Percentiles rank a stretch among this genome's conserved stretches.
Evolutionary conservation across 352 stramenopile genomes (phyloP).

Genomic region (Aphanomyces euteiches): DNA sequence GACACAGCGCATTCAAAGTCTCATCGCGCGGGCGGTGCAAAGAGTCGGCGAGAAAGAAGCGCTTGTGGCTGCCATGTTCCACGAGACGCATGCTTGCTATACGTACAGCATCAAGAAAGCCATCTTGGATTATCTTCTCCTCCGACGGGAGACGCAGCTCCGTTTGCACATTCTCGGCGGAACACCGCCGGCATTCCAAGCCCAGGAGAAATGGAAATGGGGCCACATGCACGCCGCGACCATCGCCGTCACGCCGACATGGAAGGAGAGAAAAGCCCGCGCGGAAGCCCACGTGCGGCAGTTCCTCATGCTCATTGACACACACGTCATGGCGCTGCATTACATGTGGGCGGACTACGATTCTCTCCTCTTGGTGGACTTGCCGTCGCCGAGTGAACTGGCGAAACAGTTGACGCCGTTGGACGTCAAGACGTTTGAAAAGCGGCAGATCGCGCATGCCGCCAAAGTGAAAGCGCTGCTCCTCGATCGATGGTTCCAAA

Average conservation of each 20-base stretch:
- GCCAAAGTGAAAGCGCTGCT: constrained; percentile 41
- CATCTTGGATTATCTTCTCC: constrained; percentile 67
- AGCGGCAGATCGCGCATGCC: constrained; percentile 48
- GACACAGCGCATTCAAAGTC: constrained; percentile 25
- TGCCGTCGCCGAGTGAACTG: constrained; percentile 39
- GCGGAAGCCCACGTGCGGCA: constrained; percentile 11
- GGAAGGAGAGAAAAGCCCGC: constrained; percentile 13
- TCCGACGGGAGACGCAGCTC: constrained; percentile 40
- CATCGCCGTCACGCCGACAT: constrained; percentile 1
- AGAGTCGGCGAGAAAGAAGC: background rate
- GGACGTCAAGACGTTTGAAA: constrained; percentile 54
- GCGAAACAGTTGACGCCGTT: constrained; percentile 35
- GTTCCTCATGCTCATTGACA: constrained; percentile 48
- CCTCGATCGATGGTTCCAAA: constrained; percentile 62
- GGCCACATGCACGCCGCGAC: constrained; percentile 38
- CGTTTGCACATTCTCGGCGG: constrained; percentile 52
- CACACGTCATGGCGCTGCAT: constrained; percentile 51
- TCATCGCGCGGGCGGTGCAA: constrained; percentile 13
- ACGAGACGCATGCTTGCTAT: constrained; percentile 44
- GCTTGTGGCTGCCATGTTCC: constrained; percentile 15
- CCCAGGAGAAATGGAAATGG: constrained; percentile 67
- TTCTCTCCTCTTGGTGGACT: constrained; percentile 43
- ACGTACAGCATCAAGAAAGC: constrained; percentile 67
- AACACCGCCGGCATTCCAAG: constrained; percentile 40
- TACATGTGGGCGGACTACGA: constrained; percentile 61